phyloP scores from a whole-genome alignment of 2,329 filamentous ascomycete genomes.

The Chalaropsis ovoidea region DNA sequence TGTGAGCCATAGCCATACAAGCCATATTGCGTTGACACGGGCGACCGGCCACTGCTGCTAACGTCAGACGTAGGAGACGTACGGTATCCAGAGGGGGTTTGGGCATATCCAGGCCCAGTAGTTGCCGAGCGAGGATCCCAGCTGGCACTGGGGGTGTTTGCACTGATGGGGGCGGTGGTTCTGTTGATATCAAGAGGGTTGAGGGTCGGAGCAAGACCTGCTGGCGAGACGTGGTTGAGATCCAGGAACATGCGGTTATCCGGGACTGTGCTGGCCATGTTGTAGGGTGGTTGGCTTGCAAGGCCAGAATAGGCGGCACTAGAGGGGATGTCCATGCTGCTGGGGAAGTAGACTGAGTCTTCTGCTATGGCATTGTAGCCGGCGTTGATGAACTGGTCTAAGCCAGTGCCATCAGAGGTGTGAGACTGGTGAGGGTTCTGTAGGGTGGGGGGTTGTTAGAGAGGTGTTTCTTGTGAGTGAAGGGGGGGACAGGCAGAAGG shows the following conservation, averaged over 20 bases:
- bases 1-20: constrained; percentile 17
- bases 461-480: not conserved
- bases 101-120: constrained; percentile 2
- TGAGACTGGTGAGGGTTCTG: constrained; percentile 1
- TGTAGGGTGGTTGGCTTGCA: constrained; percentile 9
- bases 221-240: not conserved
- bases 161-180: not conserved
- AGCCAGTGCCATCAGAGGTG: constrained; percentile 1
- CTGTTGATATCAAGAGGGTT: constrained; percentile 19
- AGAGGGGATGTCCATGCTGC: not conserved
- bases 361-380: not conserved
- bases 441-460: not conserved
- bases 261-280: not conserved
- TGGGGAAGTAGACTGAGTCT: constrained; percentile 9
- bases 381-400: constrained; percentile 1
- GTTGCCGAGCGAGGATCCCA: constrained; percentile 13
- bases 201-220: not conserved
- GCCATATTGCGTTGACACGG: constrained; percentile 12
- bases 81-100: constrained; percentile 14
- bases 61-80: constrained; percentile 14
- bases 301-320: not conserved
- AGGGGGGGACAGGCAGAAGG: not conserved
- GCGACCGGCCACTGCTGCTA: constrained; percentile 12
- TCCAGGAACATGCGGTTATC: constrained; percentile 17
- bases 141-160: not conserved